A percentile compares a stretch with the other conserved stretches of the same genome.
phyloP scores from a whole-genome alignment of 108 stramenopile species.

The Nannochloropsis salina region DNA sequence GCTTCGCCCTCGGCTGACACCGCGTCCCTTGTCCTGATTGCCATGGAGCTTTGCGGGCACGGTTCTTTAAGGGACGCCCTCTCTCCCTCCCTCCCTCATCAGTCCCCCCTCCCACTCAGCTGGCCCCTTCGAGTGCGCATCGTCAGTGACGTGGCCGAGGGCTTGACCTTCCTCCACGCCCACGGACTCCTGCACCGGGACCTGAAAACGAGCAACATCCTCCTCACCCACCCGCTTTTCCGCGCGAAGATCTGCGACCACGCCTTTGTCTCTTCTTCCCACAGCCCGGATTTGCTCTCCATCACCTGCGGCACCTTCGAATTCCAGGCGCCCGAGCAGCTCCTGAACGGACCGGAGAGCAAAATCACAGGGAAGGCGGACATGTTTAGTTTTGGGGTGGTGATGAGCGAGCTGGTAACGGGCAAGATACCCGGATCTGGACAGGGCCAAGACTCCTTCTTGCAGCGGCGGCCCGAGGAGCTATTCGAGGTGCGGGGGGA shows the following conservation, averaged over 20 bases:
- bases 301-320: not conserved
- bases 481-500: not conserved
- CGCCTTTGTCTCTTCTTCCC: not conserved
- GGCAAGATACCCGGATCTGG: not conserved
- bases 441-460: not conserved
- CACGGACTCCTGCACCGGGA: slow-evolving; percentile 54
- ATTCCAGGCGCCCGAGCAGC: not conserved
- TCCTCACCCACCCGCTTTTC: slow-evolving; percentile 31
- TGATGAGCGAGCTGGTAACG: not conserved
- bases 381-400: not conserved
- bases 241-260: slow-evolving; percentile 4
- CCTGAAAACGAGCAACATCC: slow-evolving; percentile 52
- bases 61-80: slow-evolving; percentile 52
- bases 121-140: slow-evolving; percentile 50
- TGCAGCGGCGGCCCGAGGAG: not conserved
- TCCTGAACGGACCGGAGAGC: not conserved
- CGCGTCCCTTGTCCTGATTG: slow-evolving; percentile 38
- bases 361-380: not conserved
- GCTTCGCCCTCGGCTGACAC: not conserved
- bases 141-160: slow-evolving; percentile 46
- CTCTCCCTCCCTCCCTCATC: slow-evolving; percentile 27
- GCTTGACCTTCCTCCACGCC: slow-evolving; percentile 49
- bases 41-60: slow-evolving; percentile 51
- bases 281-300: not conserved
- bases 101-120: not conserved